Evolutionary conservation across 257 asterid species (phyloP).

Genomic region (Solanum piurae): DNA sequence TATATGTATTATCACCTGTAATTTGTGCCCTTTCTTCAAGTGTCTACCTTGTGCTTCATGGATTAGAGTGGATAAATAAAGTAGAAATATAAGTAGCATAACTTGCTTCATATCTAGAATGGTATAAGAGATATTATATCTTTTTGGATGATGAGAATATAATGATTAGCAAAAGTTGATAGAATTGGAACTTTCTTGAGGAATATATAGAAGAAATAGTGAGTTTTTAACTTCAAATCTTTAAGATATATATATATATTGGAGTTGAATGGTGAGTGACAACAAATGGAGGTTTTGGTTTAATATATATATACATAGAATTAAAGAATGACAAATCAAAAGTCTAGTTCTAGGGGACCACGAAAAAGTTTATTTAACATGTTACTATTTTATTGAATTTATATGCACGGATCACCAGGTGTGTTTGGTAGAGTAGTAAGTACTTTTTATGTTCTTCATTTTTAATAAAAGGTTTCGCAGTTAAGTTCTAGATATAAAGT

Average conservation of each 20-base stretch:
- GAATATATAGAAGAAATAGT: background rate
- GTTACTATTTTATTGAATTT: no score
- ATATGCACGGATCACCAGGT: background rate
- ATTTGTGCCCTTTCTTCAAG: background rate
- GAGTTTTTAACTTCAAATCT: background rate
- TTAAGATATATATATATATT: background rate
- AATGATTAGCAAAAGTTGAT: background rate
- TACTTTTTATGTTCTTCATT: no score
- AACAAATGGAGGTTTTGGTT: background rate
- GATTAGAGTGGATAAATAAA: background rate
- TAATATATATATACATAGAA: background rate
- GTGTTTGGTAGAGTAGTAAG: background rate
- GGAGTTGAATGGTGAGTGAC: background rate
- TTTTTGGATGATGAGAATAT: background rate
- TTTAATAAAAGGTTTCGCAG: background rate
- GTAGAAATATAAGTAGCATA: background rate
- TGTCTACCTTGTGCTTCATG: constrained; percentile 1
- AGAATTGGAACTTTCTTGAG: background rate
- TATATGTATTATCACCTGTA: background rate
- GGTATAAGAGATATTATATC: background rate
- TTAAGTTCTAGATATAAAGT: no score
- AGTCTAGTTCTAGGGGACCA: background rate
- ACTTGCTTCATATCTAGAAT: background rate
- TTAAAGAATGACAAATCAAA: background rate
- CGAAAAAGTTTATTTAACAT: background rate